Percentiles rank a stretch among this genome's conserved stretches.
Conservation (phyloP, 169 alveolate genomes). For the Fabrea salina region DNA sequence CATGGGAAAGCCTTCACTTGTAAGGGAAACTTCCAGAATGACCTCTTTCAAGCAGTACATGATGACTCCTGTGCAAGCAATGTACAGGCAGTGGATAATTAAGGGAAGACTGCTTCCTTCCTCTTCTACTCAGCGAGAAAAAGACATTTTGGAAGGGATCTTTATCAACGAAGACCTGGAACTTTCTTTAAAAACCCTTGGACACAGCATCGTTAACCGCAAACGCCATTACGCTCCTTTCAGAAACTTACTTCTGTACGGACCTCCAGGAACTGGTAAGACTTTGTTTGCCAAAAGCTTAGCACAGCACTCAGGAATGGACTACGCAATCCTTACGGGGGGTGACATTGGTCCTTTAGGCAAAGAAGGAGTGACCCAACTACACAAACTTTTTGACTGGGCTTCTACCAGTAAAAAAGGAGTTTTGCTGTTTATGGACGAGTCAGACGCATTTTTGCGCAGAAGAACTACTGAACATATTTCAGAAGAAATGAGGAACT, state of each 20-base stretch:
- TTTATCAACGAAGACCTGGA: constrained; percentile 86
- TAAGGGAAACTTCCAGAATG: constrained; percentile 88
- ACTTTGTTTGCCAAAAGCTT: constrained; percentile 89
- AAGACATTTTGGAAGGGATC: constrained; percentile 77
- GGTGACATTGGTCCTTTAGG: constrained; percentile 98
- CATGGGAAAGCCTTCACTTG: constrained; percentile 86
- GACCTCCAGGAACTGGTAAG: constrained; percentile 97
- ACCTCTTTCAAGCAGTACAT: constrained; percentile 45
- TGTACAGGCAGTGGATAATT: neutral
- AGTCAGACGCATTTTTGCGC: constrained; percentile 96
- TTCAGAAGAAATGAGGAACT: constrained; percentile 91
- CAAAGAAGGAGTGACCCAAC: constrained; percentile 90
- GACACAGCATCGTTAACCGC: constrained; percentile 91
- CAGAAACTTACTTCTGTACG: constrained; percentile 91
- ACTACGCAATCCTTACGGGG: constrained; percentile 94
- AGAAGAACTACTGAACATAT: constrained; percentile 86
- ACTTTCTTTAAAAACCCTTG: constrained; percentile 88
- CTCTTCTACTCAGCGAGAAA: constrained; percentile 6
- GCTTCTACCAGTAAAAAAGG: constrained; percentile 88
- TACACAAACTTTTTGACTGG: constrained; percentile 95
- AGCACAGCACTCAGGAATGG: constrained; percentile 92
- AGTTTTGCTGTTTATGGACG: constrained; percentile 96
- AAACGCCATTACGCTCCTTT: constrained; percentile 89
- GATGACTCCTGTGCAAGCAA: neutral
- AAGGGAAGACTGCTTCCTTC: neutral